A percentile compares a stretch with the other conserved stretches of the same genome.
Conservation (phyloP, 805 yeast genomes). For the Cyberlindnera mrakii region DNA sequence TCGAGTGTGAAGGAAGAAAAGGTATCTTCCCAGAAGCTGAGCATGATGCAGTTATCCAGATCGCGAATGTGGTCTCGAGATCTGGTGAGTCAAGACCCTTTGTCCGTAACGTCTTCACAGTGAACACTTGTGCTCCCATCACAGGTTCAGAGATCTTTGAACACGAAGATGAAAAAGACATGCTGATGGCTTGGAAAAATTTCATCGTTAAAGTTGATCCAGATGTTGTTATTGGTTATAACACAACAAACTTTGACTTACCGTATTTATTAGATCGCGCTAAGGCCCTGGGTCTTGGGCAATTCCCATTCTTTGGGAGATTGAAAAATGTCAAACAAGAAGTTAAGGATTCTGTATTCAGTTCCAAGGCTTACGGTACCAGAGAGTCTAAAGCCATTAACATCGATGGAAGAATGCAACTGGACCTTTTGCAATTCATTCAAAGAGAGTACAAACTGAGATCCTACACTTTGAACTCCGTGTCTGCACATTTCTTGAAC, state of each 20-base stretch:
- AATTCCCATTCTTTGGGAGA: conserved; percentile 87
- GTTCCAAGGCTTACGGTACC: conserved; percentile 95
- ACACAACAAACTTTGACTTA: conserved; percentile 88
- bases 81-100: conserved; percentile 86
- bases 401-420: conserved; percentile 93
- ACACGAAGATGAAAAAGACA: conserved; percentile 67
- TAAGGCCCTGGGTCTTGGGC: conserved; percentile 50
- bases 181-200: conserved; percentile 82
- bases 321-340: conserved; percentile 64
- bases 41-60: conserved; percentile 91
- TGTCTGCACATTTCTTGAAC: conserved; percentile 85
- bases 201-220: conserved; percentile 85
- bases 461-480: conserved; percentile 92
- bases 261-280: conserved; percentile 93
- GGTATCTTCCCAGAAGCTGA: conserved; percentile 96
- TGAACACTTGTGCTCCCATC: conserved; percentile 84
- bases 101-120: conserved; percentile 90
- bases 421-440: conserved; percentile 86
- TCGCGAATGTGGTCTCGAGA: conserved; percentile 86
- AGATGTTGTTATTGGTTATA: conserved; percentile 95
- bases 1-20: conserved; percentile 96
- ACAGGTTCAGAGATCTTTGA: conserved; percentile 89
- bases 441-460: conserved; percentile 94
- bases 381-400: conserved; percentile 87
- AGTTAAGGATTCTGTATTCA: conserved; percentile 73